Evolutionary conservation across 768 basidiomycete species (phyloP), one percentile per base, ranked within the genome.

Genomic region (Suillus occidentalis): DNA sequence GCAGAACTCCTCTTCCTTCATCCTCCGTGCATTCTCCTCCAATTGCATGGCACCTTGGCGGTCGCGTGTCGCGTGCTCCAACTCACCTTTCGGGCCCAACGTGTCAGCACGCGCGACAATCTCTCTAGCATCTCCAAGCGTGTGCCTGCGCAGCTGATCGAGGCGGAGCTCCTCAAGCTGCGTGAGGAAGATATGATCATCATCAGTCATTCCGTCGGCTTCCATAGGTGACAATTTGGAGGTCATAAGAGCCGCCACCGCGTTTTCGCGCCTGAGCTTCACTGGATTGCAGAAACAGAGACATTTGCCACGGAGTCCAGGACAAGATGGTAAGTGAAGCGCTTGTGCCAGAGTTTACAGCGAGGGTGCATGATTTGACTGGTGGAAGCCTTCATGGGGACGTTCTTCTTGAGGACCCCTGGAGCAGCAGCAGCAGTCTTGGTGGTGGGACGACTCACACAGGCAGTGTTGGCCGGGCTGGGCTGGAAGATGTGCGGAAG

Each of bases 131-230:
- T n/a, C 22, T 45, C 67, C 72, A 31, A 77, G 67, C 14, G 63
- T 64, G 8, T 73, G 61, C 0, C 52, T 9, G 47, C 64, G 22
- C 8, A 34, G 14, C 1, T 71, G 66, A 2, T 77, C 64, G 2
- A 70, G 13, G 1, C 67, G 63, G 36, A 76, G 68, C 0, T 45
- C 58, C 25, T 6, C 22, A 0, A 77, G 63, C 22, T 76, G 75
- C 58, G 65, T 14, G 62, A 75, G 42, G 49, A 77, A 75, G 22
- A 76, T 68, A 14, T 10, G 58, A 40, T 77, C 75, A 28, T 72
- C 64, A 7, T 25, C 18, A 22, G 55, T 36, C 72, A 75, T 71
- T 14, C 45, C 25, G 4, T 42, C 61, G 2, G 65, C 56, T 6
- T 18, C 31, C 72, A 75, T 76, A 12, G 6, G 61, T 60, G 8